Percentiles rank a stretch among this genome's conserved stretches.
phyloP scores from a whole-genome alignment of 2,329 filamentous ascomycete species.

The Bipolaris oryzae region DNA sequence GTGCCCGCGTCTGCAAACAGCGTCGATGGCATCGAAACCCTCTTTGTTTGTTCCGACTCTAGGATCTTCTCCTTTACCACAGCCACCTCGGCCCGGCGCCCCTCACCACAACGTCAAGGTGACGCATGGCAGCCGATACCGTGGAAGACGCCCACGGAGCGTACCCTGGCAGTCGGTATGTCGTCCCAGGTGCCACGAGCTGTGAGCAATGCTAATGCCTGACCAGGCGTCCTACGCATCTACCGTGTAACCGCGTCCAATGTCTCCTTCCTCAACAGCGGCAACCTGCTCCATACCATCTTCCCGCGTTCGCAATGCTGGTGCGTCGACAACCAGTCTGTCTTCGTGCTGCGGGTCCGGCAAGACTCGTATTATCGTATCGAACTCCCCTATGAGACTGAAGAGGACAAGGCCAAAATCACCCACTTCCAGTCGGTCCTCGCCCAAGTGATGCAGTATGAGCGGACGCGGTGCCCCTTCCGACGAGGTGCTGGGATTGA shows the following conservation, averaged over 20 bases:
- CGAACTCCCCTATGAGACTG: slow-evolving; percentile 72
- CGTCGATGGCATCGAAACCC: slow-evolving; percentile 64
- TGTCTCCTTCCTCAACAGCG: slow-evolving; percentile 86
- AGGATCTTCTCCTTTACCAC: slow-evolving; percentile 72
- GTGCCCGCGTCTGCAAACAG: slow-evolving; percentile 46
- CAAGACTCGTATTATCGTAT: slow-evolving; percentile 89
- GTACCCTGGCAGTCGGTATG: slow-evolving; percentile 78
- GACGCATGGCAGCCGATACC: slow-evolving; percentile 64
- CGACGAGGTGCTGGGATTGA: slow-evolving; percentile 75
- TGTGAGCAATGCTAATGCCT: slow-evolving; percentile 12
- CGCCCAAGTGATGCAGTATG: slow-evolving; percentile 77
- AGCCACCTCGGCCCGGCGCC: slow-evolving; percentile 37
- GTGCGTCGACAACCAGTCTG: slow-evolving; percentile 84
- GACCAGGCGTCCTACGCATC: slow-evolving; percentile 73
- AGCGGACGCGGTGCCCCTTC: slow-evolving; percentile 88
- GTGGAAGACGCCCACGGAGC: slow-evolving; percentile 77
- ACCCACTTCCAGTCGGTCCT: slow-evolving; percentile 72
- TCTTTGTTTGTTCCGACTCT: slow-evolving; percentile 75
- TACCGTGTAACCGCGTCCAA: slow-evolving; percentile 81
- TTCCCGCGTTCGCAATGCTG: slow-evolving; percentile 90
- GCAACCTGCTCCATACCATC: slow-evolving; percentile 82
- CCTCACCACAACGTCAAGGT: slow-evolving; percentile 42
- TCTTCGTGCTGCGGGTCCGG: slow-evolving; percentile 85
- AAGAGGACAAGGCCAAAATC: slow-evolving; percentile 68
- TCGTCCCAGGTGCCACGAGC: slow-evolving; percentile 1